phyloP scores from a whole-genome alignment of 2,329 filamentous ascomycete genomes.

The Truncatella angustata region DNA sequence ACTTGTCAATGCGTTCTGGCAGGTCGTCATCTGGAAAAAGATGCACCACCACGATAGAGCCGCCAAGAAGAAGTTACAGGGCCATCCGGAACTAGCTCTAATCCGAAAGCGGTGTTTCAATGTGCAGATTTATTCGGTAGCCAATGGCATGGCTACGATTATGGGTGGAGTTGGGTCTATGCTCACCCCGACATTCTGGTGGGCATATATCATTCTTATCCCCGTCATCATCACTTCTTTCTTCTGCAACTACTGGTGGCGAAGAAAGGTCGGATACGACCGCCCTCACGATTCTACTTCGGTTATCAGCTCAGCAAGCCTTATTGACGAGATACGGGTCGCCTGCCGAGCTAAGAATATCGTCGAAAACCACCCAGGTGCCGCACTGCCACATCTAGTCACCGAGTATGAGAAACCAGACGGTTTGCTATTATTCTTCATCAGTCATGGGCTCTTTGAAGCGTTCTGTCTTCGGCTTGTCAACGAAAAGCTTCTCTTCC shows the following conservation, averaged over 20 bases:
- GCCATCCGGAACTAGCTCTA: constrained; percentile 26
- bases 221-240: constrained; percentile 47
- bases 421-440: not conserved
- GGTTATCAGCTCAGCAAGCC: not conserved
- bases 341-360: not conserved
- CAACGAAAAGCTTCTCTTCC: not conserved
- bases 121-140: constrained; percentile 41
- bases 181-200: constrained; percentile 49
- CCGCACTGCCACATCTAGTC: not conserved
- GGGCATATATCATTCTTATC: constrained; percentile 49
- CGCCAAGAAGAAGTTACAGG: constrained; percentile 22
- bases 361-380: not conserved
- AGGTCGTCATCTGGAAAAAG: constrained; percentile 37
- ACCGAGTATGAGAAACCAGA: not conserved
- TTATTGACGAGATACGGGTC: not conserved
- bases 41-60: constrained; percentile 36
- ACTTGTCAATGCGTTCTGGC: constrained; percentile 48
- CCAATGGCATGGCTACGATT: constrained; percentile 44
- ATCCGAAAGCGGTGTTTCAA: constrained; percentile 25
- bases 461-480: not conserved
- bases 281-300: constrained; percentile 21
- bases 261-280: constrained; percentile 44
- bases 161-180: constrained; percentile 48
- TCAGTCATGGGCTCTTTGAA: not conserved
- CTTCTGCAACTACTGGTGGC: constrained; percentile 48